Conservation (phyloP, 78 protist species). For the Planoprotostelium fungivorum region DNA sequence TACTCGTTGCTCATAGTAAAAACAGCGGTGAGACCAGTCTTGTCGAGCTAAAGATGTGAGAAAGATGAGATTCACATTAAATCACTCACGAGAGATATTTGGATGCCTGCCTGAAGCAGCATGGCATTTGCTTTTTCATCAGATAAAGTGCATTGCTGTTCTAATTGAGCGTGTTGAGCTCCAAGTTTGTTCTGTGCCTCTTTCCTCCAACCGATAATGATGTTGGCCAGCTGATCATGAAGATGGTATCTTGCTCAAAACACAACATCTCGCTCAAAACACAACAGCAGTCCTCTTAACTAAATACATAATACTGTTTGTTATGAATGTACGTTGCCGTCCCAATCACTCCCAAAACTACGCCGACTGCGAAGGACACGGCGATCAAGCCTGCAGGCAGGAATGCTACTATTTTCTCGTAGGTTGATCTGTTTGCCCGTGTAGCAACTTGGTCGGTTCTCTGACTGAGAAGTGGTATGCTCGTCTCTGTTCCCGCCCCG, state of each 20-base stretch:
- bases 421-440: background rate
- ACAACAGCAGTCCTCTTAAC: no score
- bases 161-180: slow-evolving; percentile 1
- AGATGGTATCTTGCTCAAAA: no score
- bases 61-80: background rate
- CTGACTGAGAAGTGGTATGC: background rate
- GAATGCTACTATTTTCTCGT: background rate
- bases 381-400: background rate
- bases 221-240: no score
- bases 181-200: background rate
- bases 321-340: background rate
- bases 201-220: slow-evolving; percentile 1
- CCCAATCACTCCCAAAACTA: background rate
- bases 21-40: slow-evolving; percentile 2
- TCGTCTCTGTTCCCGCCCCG: slow-evolving; percentile 3
- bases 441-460: slow-evolving; percentile 1
- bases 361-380: slow-evolving; percentile 1
- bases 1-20: background rate
- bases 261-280: no score
- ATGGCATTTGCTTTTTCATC: background rate
- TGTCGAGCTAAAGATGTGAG: background rate
- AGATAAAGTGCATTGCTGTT: background rate
- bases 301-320: no score
- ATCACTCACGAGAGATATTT: background rate
- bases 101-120: slow-evolving; percentile 2